Conservation (phyloP, 352 stramenopile species). For the Phytophthora boehmeriae region DNA sequence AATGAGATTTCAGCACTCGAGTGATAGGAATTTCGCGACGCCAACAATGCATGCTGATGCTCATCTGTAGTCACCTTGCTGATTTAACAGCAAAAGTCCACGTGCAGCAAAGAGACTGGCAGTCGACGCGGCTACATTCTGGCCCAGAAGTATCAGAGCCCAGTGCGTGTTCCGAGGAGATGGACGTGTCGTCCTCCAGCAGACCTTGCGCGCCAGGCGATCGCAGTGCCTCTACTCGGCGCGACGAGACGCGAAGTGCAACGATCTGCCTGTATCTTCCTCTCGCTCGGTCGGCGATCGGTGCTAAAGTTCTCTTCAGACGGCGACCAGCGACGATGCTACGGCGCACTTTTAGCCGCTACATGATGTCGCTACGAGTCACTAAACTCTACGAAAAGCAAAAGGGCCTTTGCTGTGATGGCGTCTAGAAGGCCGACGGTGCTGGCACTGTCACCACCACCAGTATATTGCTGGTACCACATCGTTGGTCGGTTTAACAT, state of each 20-base stretch:
- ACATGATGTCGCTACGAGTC: too few species aligned
- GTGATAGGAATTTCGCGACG: too few species aligned
- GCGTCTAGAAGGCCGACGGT: too few species aligned
- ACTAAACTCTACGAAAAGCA: background rate
- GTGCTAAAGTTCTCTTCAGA: background rate
- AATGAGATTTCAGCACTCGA: too few species aligned
- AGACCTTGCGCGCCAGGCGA: background rate
- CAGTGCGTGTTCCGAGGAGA: background rate
- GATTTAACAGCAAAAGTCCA: too few species aligned
- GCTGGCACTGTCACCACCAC: background rate
- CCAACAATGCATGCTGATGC: too few species aligned
- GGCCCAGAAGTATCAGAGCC: too few species aligned
- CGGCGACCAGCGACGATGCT: background rate
- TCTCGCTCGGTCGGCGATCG: slow-evolving; percentile 1
- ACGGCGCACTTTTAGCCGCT: background rate
- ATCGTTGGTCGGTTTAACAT: background rate
- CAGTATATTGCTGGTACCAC: background rate
- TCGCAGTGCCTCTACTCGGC: background rate
- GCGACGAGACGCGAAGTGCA: slow-evolving; percentile 1
- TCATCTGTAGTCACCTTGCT: too few species aligned
- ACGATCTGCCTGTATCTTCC: slow-evolving; percentile 3
- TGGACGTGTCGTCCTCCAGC: background rate
- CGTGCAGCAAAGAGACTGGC: too few species aligned
- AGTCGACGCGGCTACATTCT: too few species aligned
- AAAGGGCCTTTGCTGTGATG: background rate